Conservation (phyloP, 192 early-diverging fungal species). For the Martensiomyces pterosporus region DNA sequence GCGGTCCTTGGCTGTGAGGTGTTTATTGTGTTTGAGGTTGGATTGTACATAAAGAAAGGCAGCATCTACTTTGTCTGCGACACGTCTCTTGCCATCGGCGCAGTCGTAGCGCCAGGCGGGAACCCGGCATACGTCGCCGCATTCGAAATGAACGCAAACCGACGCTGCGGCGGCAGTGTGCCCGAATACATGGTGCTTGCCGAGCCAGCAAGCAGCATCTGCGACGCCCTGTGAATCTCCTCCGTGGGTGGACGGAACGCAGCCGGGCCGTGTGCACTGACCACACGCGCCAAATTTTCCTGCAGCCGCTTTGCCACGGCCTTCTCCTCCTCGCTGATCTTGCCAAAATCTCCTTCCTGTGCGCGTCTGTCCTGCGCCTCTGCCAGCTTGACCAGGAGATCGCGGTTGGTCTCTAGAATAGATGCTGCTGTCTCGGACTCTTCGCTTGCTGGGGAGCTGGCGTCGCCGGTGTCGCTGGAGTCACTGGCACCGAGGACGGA, state of each 20-base stretch:
- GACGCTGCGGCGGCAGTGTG: slow-evolving; percentile 37
- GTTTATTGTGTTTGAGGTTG: background rate
- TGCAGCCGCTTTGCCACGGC: slow-evolving; percentile 26
- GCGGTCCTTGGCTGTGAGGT: no score
- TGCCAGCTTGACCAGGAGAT: slow-evolving; percentile 21
- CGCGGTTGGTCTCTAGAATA: slow-evolving; percentile 20
- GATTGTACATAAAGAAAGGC: background rate
- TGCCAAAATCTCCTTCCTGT: slow-evolving; percentile 10
- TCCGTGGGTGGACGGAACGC: slow-evolving; percentile 20
- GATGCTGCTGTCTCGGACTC: slow-evolving; percentile 22
- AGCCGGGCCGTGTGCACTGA: slow-evolving; percentile 14
- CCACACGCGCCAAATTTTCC: slow-evolving; percentile 16
- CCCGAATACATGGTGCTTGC: slow-evolving; percentile 24
- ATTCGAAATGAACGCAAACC: slow-evolving; percentile 45
- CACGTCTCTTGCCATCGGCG: slow-evolving; percentile 34
- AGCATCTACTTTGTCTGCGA: background rate
- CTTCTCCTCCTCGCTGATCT: slow-evolving; percentile 25
- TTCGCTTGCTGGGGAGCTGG: background rate
- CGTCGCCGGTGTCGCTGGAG: no score
- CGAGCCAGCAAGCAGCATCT: slow-evolving; percentile 17
- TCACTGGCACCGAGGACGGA: slow-evolving; percentile 19
- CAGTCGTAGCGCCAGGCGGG: slow-evolving; percentile 25
- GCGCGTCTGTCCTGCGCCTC: slow-evolving; percentile 37
- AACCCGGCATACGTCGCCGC: slow-evolving; percentile 10
- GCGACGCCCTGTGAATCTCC: slow-evolving; percentile 30